These are phyloP conservation scores for Porcisia deanei DNA, from an alignment of 208 protist species.

Conservation along the genomic window DNA sequence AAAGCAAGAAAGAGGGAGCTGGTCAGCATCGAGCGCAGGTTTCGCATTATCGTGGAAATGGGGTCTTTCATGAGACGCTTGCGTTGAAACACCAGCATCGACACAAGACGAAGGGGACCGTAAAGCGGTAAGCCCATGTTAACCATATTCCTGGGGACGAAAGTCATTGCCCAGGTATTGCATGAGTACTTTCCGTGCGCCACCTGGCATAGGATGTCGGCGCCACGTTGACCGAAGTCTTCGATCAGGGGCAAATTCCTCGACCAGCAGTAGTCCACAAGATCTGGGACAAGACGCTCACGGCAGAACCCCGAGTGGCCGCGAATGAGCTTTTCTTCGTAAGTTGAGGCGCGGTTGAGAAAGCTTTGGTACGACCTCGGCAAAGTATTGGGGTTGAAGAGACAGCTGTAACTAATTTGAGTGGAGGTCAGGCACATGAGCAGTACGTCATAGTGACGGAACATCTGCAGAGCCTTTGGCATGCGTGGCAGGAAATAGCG, in stretches of 20 bases:
- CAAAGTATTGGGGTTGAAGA: constrained; percentile 77
- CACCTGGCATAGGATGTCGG: constrained; percentile 45
- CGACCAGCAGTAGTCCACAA: constrained; percentile 57
- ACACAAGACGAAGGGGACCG: constrained; percentile 66
- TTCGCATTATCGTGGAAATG: constrained; percentile 38
- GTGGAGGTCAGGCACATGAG: constrained; percentile 76
- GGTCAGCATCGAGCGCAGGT: constrained; percentile 55
- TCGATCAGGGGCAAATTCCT: constrained; percentile 31
- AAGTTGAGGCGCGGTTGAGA: constrained; percentile 58
- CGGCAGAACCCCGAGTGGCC: constrained; percentile 65
- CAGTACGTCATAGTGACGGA: constrained; percentile 82
- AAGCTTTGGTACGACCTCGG: constrained; percentile 78
- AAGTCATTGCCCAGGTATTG: constrained; percentile 63
- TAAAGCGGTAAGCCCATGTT: constrained; percentile 80
- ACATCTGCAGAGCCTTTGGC: constrained; percentile 48
- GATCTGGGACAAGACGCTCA: constrained; percentile 58
- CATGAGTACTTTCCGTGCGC: constrained; percentile 65
- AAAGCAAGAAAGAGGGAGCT: constrained; percentile 81
- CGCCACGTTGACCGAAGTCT: constrained; percentile 31
- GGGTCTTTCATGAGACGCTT: constrained; percentile 59
- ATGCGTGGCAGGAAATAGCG: constrained; percentile 62
- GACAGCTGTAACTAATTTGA: constrained; percentile 76
- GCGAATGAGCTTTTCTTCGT: constrained; percentile 63
- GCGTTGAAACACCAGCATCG: constrained; percentile 54
- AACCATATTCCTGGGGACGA: constrained; percentile 62